These are phyloP conservation scores for Trametes gibbosa DNA, from an alignment of 768 basidiomycete species.

Conservation along the genomic window DNA sequence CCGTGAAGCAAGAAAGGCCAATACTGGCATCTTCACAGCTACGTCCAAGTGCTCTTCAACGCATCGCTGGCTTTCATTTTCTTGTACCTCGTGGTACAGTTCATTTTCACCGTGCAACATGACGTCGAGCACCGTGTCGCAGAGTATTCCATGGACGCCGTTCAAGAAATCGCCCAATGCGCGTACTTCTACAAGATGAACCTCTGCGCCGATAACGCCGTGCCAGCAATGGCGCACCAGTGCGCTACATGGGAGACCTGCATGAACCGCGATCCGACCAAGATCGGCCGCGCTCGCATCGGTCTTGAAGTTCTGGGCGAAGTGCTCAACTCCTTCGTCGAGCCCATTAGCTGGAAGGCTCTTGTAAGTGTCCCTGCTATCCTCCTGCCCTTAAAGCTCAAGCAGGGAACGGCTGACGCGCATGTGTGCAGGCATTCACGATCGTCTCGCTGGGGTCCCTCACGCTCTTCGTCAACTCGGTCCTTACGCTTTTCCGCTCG, in stretches of 20 bases:
- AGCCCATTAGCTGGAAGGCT: conserved; percentile 97
- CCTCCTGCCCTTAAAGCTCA: background rate
- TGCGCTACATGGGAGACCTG: conserved; percentile 91
- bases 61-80: conserved; percentile 77
- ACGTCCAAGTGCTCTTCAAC: conserved; percentile 95
- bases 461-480: conserved; percentile 78
- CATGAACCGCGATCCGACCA: conserved; percentile 92
- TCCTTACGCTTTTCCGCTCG: conserved; percentile 74
- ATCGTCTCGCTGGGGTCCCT: conserved; percentile 73
- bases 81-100: conserved; percentile 81
- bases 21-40: conserved; percentile 42
- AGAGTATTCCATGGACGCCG: conserved; percentile 88
- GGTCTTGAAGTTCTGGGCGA: conserved; percentile 95
- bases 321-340: conserved; percentile 94
- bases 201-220: conserved; percentile 67
- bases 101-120: conserved; percentile 84
- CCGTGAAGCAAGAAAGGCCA: too few relatives aligned
- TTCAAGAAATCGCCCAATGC: conserved; percentile 91
- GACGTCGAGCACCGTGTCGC: conserved; percentile 87
- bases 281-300: conserved; percentile 84
- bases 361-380: conserved; percentile 76
- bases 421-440: conserved; percentile 55
- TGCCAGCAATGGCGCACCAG: conserved; percentile 86
- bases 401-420: background rate
- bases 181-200: conserved; percentile 78